Evolutionary conservation across 1,139 yeast species (phyloP), one percentile per base, ranked within the genome.

Genomic region (Pneumocystis carinii): DNA sequence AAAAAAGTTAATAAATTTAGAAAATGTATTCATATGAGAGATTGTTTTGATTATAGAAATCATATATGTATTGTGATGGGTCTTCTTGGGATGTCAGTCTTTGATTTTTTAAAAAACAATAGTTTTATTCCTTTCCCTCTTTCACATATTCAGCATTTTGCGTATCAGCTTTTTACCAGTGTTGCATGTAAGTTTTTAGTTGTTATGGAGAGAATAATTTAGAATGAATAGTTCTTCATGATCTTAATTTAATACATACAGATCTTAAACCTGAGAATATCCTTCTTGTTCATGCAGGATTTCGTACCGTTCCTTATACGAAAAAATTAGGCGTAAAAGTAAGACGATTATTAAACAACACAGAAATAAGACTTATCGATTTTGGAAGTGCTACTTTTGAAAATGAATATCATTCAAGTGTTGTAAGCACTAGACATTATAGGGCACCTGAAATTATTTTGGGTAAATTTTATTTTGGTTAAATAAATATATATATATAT

Each of bases 241-340:
- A 88, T 71, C 77, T 92, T 71, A 87, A 86, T 65, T 79, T 94
- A 64, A 89, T 94, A 63, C 98, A 94, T 74, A 94, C 98, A 0
- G 99, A 94, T 73, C 77, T 89, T 69, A 89, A 89, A 73, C 99
- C 99, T 0, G 99, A 94, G 73, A 94, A 94, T 73, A 87, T 92
- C 60, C 75, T 94, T 58, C 77, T 94, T 48, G 83, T 85, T 8
- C 68, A 70, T 62, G 65, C 57, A 57, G 53, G 60, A 15, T 64
- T 42, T 55, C 56, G 63, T 3, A 60, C 64, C 4, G 66, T 66
- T 37, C 63, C 68, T 6, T 68, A 66, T 57, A 56, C 41, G 4
- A 19, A 29, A 4, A 19, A 24, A 8, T 14, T 15, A 14, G 42
- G 42, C 15, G 12, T 24, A 17, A 57, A 17, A 37, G 59, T 64